Base-by-base conservation (phyloP, 2,329 filamentous ascomycete species). In the Ilyonectria sp. region DNA sequence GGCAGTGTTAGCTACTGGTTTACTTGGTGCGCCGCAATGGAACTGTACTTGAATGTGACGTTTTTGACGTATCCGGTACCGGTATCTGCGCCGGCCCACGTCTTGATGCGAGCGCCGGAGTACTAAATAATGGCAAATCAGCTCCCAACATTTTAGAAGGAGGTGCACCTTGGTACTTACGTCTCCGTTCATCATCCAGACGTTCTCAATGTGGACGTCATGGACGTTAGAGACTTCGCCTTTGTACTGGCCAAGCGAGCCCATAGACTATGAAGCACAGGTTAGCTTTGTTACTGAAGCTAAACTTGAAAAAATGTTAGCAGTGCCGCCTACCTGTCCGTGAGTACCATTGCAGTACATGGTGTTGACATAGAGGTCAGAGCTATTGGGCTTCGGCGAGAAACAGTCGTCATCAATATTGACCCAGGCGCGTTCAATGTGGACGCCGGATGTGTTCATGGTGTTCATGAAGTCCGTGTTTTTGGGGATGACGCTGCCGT, bases 391-490 rank as follows among this genome's bases (percentile, higher is more conserved):
- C 76, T 90, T 90, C 7, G 88, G 86, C 1, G 86, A 88, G 79
- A 90, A 89, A 75, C 88, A 90, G 75, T 90, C 88, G 65, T 90
- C 86, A n/a, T 86, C 86, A 47, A 86, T 85, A 60, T 89, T 84
- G 26, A 88, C 82, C 76, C 83, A 85, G 2, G 83, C 80, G 29
- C 86, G 83, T 63, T 84, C 83, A 19, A 89, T 85, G 0, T 78
- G 84, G 8, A 91, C 76, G 0, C 84, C 84, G 58, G 89, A 84
- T 35, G 89, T 84, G 60, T 89, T 90, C 60, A 87, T 81, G 0
- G 87, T 86, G 79, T 91, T 89, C 76, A 90, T 90, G 47, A 89
- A 89, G 68, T 91, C 89, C 0, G 87, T 90, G 76, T 91, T 91
- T 74, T 89, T 88, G 5, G 89, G 86, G 1, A 85, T 79, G 8